A percentile compares a stretch with the other conserved stretches of the same genome.
These are phyloP conservation scores for Didymellaceae sp. DNA, from an alignment of 2,329 filamentous ascomycete species.

Conservation along the genomic window DNA sequence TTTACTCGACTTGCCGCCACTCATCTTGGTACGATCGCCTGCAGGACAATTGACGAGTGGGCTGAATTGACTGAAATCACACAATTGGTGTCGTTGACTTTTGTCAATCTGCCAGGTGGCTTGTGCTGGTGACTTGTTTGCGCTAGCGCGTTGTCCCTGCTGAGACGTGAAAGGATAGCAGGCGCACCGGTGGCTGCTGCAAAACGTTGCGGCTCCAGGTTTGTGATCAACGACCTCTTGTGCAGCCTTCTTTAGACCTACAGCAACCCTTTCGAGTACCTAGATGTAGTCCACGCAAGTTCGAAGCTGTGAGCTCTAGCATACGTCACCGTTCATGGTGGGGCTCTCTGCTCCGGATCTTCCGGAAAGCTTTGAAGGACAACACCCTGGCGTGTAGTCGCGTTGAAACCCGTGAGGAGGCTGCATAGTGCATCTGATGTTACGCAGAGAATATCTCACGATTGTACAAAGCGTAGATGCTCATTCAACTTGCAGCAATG, in stretches of 20 bases:
- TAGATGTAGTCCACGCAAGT: too few species aligned
- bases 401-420: constrained; percentile 3
- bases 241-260: neutral
- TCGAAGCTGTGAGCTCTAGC: constrained; percentile 7
- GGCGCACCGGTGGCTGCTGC: neutral
- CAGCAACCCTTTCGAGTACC: neutral
- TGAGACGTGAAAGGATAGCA: neutral
- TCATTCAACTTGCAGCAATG: neutral
- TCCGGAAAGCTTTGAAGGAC: too few species aligned
- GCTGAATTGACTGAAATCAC: too few species aligned
- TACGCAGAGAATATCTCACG: neutral
- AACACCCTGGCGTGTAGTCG: constrained; percentile 1
- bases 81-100: neutral
- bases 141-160: constrained; percentile 2
- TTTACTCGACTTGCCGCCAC: neutral
- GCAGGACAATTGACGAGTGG: too few species aligned
- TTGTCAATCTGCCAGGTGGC: neutral
- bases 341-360: constrained; percentile 30
- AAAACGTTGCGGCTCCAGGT: neutral
- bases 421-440: neutral
- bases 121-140: constrained; percentile 1
- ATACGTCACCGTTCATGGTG: constrained; percentile 28
- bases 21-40: neutral
- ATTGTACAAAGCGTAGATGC: too few species aligned
- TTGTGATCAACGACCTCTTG: neutral